Evolutionary conservation across 2,329 filamentous ascomycete species (phyloP).

Genomic region (Diatrype stigma): DNA sequence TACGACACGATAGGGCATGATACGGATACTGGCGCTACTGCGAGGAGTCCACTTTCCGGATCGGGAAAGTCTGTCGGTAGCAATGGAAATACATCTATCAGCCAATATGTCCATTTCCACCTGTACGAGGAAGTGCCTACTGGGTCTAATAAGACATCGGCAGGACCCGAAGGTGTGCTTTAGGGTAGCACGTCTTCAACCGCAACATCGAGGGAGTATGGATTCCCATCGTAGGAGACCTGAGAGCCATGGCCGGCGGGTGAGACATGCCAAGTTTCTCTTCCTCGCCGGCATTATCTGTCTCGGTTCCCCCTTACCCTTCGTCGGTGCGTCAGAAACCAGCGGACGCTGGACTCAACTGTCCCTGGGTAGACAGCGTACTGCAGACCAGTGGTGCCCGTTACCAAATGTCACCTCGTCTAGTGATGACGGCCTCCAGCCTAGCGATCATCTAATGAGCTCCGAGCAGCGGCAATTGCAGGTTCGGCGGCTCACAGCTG

Average conservation of each 20-base stretch:
- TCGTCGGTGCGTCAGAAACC: background rate
- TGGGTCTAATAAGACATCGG: too few species aligned
- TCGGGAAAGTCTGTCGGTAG: constrained; percentile 5
- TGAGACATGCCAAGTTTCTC: constrained; percentile 1
- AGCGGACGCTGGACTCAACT: constrained; percentile 1
- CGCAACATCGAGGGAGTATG: too few species aligned
- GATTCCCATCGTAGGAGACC: too few species aligned
- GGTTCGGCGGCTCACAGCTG: constrained; percentile 11
- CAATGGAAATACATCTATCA: background rate
- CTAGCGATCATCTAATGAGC: constrained; percentile 13
- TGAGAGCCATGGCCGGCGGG: too few species aligned
- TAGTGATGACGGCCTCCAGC: constrained; percentile 7
- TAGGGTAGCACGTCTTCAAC: too few species aligned
- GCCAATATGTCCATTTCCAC: too few species aligned
- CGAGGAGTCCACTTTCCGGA: background rate
- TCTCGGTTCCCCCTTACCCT: constrained; percentile 2
- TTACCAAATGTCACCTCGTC: constrained; percentile 6
- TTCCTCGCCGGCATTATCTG: constrained; percentile 4
- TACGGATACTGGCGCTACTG: too few species aligned
- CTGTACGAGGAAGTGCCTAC: too few species aligned
- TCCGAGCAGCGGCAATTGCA: constrained; percentile 7
- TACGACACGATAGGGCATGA: too few species aligned
- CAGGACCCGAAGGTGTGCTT: too few species aligned
- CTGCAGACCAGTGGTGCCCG: constrained; percentile 14
- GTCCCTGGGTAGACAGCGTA: background rate